phyloP scores from a whole-genome alignment of 2,329 filamentous ascomycete species.

The Magnaporthales sp. region DNA sequence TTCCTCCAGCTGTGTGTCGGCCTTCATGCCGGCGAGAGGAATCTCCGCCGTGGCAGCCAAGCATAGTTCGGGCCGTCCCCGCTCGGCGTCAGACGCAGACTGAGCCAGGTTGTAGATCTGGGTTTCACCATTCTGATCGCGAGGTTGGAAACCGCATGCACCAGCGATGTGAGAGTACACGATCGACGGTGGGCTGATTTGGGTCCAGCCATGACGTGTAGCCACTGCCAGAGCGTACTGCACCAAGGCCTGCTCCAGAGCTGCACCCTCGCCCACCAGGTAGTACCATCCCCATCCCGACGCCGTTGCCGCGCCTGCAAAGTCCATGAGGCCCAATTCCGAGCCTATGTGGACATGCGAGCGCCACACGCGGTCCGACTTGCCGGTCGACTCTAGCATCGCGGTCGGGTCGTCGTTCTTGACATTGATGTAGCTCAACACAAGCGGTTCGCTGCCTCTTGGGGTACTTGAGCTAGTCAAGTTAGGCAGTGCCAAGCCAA shows the following conservation, averaged over 20 bases:
- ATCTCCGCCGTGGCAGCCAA: conserved; percentile 92
- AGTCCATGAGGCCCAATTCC: conserved; percentile 85
- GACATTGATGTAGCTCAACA: conserved; percentile 74
- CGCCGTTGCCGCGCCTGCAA: conserved; percentile 68
- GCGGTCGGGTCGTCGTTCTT: conserved; percentile 56
- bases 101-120: conserved; percentile 81
- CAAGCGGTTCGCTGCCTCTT: conserved; percentile 50
- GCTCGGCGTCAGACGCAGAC: conserved; percentile 44
- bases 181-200: conserved; percentile 77
- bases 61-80: conserved; percentile 59
- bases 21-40: conserved; percentile 83
- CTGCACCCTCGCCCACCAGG: conserved; percentile 79
- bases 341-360: conserved; percentile 83
- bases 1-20: conserved; percentile 58
- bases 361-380: conserved; percentile 43
- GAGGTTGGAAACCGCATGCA: conserved; percentile 89
- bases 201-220: conserved; percentile 65
- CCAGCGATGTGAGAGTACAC: conserved; percentile 87
- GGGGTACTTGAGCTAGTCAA: conserved; percentile 73
- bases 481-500: conserved; percentile 79
- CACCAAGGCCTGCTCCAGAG: conserved; percentile 89
- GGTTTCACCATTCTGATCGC: conserved; percentile 83
- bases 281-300: conserved; percentile 99
- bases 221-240: conserved; percentile 75
- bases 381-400: conserved; percentile 15